Evolutionary conservation across 805 yeast genomes (phyloP).

Genomic region (Grigorovia yakushimaensis): DNA sequence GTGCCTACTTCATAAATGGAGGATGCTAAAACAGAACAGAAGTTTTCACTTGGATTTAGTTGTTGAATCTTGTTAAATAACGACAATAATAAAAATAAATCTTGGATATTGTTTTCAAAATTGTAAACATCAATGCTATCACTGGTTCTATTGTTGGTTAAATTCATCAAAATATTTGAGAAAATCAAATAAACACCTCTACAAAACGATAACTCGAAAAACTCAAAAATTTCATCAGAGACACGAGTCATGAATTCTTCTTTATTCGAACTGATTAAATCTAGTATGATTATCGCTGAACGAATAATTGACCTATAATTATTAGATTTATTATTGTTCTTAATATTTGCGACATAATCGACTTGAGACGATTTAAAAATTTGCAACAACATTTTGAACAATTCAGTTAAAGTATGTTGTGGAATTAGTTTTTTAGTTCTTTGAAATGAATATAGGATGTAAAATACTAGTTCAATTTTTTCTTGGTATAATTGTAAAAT

Average conservation of each 20-base stretch:
- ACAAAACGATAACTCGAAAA: slow-evolving; percentile 55
- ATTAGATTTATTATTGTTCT: slow-evolving; percentile 30
- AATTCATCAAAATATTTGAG: slow-evolving; percentile 48
- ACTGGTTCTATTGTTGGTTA: slow-evolving; percentile 29
- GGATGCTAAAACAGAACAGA: slow-evolving; percentile 42
- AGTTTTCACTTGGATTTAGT: slow-evolving; percentile 38
- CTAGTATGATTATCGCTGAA: slow-evolving; percentile 41
- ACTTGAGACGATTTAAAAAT: slow-evolving; percentile 41
- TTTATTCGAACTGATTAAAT: slow-evolving; percentile 29
- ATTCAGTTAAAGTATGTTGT: slow-evolving; percentile 21
- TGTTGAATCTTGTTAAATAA: slow-evolving; percentile 50
- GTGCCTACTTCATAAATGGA: slow-evolving; percentile 50
- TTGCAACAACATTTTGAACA: slow-evolving; percentile 19
- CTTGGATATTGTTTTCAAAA: slow-evolving; percentile 48
- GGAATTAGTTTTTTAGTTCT: slow-evolving; percentile 13
- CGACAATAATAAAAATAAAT: slow-evolving; percentile 51
- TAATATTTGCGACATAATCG: slow-evolving; percentile 36
- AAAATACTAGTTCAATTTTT: slow-evolving; percentile 61
- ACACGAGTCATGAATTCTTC: slow-evolving; percentile 37
- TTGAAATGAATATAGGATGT: slow-evolving; percentile 25
- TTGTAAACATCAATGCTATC: slow-evolving; percentile 11
- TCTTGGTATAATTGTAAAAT: slow-evolving; percentile 46
- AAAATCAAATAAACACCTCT: slow-evolving; percentile 55
- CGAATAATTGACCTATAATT: slow-evolving; percentile 54
- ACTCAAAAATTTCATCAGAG: slow-evolving; percentile 43